phyloP scores from a whole-genome alignment of 148 eudicot genomes.

The Euryodendron excelsum region DNA sequence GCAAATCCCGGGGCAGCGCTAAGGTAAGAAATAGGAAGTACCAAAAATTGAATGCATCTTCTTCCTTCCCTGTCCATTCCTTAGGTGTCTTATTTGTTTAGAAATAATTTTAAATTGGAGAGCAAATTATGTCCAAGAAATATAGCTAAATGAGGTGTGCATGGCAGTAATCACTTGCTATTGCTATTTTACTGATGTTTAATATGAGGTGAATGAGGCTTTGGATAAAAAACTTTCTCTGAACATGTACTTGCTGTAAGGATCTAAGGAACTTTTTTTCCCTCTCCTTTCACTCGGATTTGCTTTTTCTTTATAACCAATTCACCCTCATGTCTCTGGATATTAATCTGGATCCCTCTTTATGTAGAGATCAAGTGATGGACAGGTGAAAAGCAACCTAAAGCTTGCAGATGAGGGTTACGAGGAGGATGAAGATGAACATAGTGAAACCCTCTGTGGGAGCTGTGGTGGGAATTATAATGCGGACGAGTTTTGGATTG shows the following conservation, averaged over 20 bases:
- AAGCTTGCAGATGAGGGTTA: constrained; percentile 56
- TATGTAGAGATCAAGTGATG: constrained; percentile 76
- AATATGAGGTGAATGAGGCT: neutral
- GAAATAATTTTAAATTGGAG: neutral
- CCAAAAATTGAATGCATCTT: neutral
- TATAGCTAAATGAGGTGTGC: neutral
- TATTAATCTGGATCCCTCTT: constrained; percentile 3
- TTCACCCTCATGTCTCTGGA: neutral
- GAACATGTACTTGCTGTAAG: neutral
- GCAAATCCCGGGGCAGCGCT: constrained; percentile 70
- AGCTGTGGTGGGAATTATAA: constrained; percentile 81
- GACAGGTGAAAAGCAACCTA: constrained; percentile 64
- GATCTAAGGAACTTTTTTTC: neutral
- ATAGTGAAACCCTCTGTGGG: constrained; percentile 78
- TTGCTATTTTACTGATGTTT: neutral
- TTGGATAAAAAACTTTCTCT: neutral
- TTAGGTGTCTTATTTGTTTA: neutral
- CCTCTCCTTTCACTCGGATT: neutral
- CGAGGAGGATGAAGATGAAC: constrained; percentile 82
- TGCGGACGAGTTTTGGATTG: constrained; percentile 91
- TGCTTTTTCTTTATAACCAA: neutral
- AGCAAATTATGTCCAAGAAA: neutral
- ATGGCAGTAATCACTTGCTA: neutral
- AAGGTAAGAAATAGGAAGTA: constrained; percentile 46
- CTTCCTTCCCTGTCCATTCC: neutral